These are phyloP conservation scores for Pistacia vera DNA, from an alignment of 345 rosid genomes.

Conservation along the genomic window DNA sequence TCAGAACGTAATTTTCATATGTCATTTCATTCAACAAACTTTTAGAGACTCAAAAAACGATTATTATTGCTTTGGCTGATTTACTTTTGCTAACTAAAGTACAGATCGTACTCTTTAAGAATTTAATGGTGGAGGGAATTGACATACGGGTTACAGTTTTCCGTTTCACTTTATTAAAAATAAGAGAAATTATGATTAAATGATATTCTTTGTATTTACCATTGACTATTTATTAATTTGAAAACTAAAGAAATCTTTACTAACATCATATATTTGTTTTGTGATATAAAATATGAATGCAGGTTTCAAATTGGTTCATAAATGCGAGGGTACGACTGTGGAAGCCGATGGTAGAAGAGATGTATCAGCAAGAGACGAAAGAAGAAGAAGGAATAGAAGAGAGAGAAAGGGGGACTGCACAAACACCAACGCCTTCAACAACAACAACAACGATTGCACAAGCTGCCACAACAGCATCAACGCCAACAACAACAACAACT, in stretches of 20 bases:
- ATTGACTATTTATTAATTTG: background rate
- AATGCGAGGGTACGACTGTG: conserved; percentile 98
- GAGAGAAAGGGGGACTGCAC: conserved; percentile 48
- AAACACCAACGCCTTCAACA: conserved; percentile 55
- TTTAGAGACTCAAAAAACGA: background rate
- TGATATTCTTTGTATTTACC: too few relatives aligned
- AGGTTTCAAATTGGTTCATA: conserved; percentile 99
- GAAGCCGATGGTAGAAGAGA: conserved; percentile 99
- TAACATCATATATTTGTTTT: too few relatives aligned
- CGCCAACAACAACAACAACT: conserved; percentile 32
- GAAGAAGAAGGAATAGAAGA: conserved; percentile 44
- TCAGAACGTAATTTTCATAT: background rate
- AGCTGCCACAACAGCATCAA: conserved; percentile 25
- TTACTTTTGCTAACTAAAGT: background rate
- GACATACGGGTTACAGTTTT: background rate
- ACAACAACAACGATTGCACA: conserved; percentile 19
- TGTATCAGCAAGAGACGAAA: conserved; percentile 90
- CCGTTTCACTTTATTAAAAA: background rate
- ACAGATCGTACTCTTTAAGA: background rate
- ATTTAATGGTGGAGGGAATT: background rate
- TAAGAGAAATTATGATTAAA: background rate
- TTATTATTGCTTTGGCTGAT: background rate
- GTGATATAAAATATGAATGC: conserved; percentile 1
- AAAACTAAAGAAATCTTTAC: background rate
- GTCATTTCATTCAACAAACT: background rate